These are phyloP conservation scores for Moniliophthora roreri DNA, from an alignment of 1,284 basidiomycete species.

Conservation along the genomic window DNA sequence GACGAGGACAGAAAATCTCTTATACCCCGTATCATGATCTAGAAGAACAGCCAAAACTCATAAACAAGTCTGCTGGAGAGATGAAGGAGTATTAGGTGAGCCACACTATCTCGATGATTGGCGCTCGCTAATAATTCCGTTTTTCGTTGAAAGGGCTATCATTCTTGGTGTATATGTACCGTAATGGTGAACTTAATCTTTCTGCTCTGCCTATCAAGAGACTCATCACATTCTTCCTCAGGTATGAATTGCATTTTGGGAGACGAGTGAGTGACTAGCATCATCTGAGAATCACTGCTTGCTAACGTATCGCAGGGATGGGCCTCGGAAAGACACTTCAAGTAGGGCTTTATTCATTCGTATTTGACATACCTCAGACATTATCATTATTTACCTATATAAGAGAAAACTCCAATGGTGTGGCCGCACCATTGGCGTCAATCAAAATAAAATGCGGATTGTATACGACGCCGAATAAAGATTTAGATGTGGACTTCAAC, in stretches of 20 bases:
- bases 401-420: conserved; percentile 41
- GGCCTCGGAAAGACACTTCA: conserved; percentile 67
- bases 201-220: conserved; percentile 6
- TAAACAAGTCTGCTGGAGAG: conserved; percentile 37
- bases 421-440: conserved; percentile 41
- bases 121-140: background rate
- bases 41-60: conserved; percentile 42
- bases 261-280: conserved; percentile 49
- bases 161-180: conserved; percentile 54
- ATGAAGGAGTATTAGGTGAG: conserved; percentile 63
- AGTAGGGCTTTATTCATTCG: conserved; percentile 24
- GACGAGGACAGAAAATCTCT: conserved; percentile 20
- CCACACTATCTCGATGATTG: background rate
- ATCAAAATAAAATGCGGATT: too few relatives aligned
- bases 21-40: conserved; percentile 38
- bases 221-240: conserved; percentile 20
- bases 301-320: conserved; percentile 38
- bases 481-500: too few relatives aligned
- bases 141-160: conserved; percentile 50
- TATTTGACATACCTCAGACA: conserved; percentile 34
- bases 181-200: conserved; percentile 40
- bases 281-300: background rate
- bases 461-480: too few relatives aligned
- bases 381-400: conserved; percentile 59
- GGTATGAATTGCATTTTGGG: conserved; percentile 62